Base-by-base conservation (phyloP, 192 early-diverging fungal species). In the Mortierella hygrophila region DNA sequence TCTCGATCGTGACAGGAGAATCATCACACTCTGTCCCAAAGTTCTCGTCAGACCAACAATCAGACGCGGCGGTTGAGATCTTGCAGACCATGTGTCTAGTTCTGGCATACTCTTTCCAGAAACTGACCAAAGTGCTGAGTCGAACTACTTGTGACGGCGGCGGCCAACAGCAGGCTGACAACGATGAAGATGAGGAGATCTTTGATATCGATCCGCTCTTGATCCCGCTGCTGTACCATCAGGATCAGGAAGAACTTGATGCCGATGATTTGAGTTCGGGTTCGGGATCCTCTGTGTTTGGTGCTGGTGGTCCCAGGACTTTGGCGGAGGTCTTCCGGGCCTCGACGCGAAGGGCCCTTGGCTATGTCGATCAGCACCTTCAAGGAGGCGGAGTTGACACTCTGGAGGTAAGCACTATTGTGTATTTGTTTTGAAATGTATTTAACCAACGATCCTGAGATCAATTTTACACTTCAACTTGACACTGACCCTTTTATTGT, bases 181-280 rank as follows among this genome's bases (percentile, higher is more conserved):
- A 65, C 10, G 72, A 38, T 16, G 74, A 70, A 20, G 72, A 76
- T 11, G 74, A 57, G 7, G 78, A 86, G 18, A 60, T 80, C 47
- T 86, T 86, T 74, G 84, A 86, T 63, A 77, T 86, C 41, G 84
- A 86, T 52, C 79, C 84, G 2, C 26, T 86, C 26, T 49, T 86
- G 47, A 86, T 86, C 49, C 84, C 84, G 11, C 57, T 86, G 6
- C 41, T 86, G 29, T 80, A 71, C 42, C 69, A 74, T 29, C 82
- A 78, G 38, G 76, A 46, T 5, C 82, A 78, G 35, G 26, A 77
- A 2, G 46, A 57, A 37, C 52, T 55, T 4, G 35, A 38, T 52
- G 29, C 60, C 26, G 29, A 79, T 75, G 11, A 54, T 86, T 4
- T 49, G 80, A 1, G 38, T 40, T 40, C 38, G 38, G 38, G 38